Conservation (phyloP, 108 stramenopile genomes). For the Bacterosira constricta region DNA sequence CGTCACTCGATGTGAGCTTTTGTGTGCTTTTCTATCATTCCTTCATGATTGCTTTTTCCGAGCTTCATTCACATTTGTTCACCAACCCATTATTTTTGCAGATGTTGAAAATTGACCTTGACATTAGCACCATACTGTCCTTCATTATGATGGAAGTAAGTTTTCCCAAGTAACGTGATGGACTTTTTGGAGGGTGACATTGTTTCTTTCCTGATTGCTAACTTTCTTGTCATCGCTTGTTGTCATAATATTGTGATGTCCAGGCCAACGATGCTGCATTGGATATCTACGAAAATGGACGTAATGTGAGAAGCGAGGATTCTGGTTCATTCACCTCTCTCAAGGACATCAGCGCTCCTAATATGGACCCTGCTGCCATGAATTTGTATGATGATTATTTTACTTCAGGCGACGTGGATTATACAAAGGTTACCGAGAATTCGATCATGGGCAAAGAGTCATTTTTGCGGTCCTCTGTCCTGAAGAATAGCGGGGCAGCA, state of each 20-base stretch:
- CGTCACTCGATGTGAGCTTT: slow-evolving; percentile 15
- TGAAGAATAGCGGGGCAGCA: slow-evolving; percentile 52
- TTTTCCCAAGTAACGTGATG: not conserved
- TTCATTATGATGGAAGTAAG: slow-evolving; percentile 48
- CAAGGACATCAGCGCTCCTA: slow-evolving; percentile 27
- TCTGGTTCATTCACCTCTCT: slow-evolving; percentile 28
- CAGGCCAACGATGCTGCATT: slow-evolving; percentile 51
- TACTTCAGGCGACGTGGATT: slow-evolving; percentile 1
- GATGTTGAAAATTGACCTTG: slow-evolving; percentile 42
- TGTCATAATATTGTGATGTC: no score
- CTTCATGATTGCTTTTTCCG: not conserved
- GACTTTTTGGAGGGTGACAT: no score
- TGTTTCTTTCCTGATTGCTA: not conserved
- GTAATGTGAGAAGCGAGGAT: slow-evolving; percentile 36
- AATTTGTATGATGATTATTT: slow-evolving; percentile 26
- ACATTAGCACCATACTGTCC: slow-evolving; percentile 41
- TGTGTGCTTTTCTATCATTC: not conserved
- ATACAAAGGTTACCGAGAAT: slow-evolving; percentile 38
- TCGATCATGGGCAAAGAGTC: slow-evolving; percentile 32
- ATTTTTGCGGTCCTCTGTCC: slow-evolving; percentile 32
- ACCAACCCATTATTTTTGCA: not conserved
- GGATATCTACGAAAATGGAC: slow-evolving; percentile 65
- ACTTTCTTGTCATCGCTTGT: no score
- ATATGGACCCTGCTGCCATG: not conserved
- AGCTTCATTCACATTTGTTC: not conserved